Base-by-base conservation (phyloP, 371 early-diverging fungal genomes). In the Actinomortierella wolfii region DNA sequence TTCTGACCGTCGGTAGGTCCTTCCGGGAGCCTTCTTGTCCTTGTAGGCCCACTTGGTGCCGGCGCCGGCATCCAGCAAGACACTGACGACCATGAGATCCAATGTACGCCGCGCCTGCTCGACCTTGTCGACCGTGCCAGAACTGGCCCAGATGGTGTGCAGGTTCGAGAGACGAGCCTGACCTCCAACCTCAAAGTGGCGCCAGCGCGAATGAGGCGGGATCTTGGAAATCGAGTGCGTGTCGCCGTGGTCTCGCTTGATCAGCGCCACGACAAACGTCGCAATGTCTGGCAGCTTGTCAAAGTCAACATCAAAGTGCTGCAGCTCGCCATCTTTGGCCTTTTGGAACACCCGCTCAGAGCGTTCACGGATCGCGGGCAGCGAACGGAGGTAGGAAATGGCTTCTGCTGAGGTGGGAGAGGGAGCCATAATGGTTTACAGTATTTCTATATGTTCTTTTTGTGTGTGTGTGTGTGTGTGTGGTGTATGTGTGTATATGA, bases 41-140 rank as follows among this genome's bases (percentile, higher is more conserved):
- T 69, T 69, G 77, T 87, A 95, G 21, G 67, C 78, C 96, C 96
- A 97, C 8, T 64, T 54, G 62, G 83, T 83, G 4, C 97, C 97
- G 1, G 97, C 97, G 0, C 97, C 97, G 9, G 97, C 97, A 70
- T 97, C 97, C 9, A 97, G 79, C 23, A 97, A 80, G 6, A 97
- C 97, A 2, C 94, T 93, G 0, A 95, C 92, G 39, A 95, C 85
- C 46, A 93, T 90, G 52, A 96, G 75, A 69, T 97, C 97, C 9
- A 96, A 73, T 7, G 92, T 59, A 14, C 94, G 83, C 21, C 92
- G 84, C 14, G 89, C 80, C 17, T 79, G 78, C 69, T 93, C 93
- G 26, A 79, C 49, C 9, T 59, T 61, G 41, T 84, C 84, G 5
- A 82, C 79, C 2, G 64, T 34, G 20, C 54, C 59, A 20, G 15